Evolutionary conservation across 495 filamentous ascomycete genomes (phyloP).

Genomic region (Aspergillus sclerotioniger): DNA sequence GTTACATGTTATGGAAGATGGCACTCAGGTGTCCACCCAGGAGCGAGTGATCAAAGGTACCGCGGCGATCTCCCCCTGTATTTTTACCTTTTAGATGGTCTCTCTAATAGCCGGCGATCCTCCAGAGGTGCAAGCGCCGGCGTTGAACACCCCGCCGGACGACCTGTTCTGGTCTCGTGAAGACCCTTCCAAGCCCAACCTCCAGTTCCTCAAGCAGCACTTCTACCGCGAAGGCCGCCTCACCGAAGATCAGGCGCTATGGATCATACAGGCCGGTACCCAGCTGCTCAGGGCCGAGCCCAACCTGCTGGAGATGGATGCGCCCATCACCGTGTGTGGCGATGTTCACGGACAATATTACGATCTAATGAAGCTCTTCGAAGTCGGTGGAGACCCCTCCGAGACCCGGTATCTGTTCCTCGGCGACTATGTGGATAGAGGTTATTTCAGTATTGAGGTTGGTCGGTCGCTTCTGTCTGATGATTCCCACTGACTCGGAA

Average conservation of each 20-base stretch:
- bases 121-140: conserved; percentile 92
- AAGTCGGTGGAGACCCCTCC: conserved; percentile 94
- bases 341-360: conserved; percentile 99
- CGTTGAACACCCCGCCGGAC: conserved; percentile 83
- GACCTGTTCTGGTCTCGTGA: conserved; percentile 76
- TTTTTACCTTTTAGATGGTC: no score
- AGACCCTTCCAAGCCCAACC: conserved; percentile 83
- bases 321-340: conserved; percentile 98
- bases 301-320: conserved; percentile 98
- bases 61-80: background rate
- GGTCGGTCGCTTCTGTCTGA: conserved; percentile 14
- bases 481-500: conserved; percentile 1
- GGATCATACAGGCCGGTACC: conserved; percentile 83
- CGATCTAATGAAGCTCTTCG: conserved; percentile 98
- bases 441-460: conserved; percentile 97
- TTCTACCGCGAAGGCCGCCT: conserved; percentile 96
- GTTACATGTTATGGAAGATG: conserved; percentile 97
- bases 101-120: conserved; percentile 18
- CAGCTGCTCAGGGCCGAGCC: conserved; percentile 83
- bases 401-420: conserved; percentile 96
- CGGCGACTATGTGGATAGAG: conserved; percentile 96
- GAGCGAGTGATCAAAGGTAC: conserved; percentile 98
- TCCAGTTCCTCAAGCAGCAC: conserved; percentile 94
- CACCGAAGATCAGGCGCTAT: conserved; percentile 95
- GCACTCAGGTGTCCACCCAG: conserved; percentile 85